Conservation (phyloP, 495 filamentous ascomycete species). For the Aspergillus sclerotiicarbonarius region DNA sequence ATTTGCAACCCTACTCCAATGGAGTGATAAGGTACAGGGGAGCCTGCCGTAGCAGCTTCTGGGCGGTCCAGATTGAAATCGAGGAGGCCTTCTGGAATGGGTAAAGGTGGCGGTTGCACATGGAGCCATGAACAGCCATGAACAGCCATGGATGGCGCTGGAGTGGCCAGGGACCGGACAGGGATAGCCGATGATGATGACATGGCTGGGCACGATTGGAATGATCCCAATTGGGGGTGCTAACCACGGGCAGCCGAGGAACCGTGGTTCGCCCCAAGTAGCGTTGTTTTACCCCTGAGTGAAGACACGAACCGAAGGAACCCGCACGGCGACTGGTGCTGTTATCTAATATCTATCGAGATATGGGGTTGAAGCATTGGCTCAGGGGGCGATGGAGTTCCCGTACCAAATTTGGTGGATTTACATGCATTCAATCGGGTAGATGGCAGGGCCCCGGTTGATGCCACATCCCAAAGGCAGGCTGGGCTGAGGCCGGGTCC, state of each 20-base stretch:
- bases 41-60: too few relatives aligned
- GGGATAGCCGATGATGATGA: neutral
- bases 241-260: conserved; percentile 14
- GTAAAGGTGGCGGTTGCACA: neutral
- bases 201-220: neutral
- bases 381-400: neutral
- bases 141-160: neutral
- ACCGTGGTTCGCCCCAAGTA: conserved; percentile 31
- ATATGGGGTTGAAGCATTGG: conserved; percentile 5
- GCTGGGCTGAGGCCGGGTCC: too few relatives aligned
- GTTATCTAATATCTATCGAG: too few relatives aligned
- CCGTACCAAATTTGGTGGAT: too few relatives aligned
- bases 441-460: too few relatives aligned
- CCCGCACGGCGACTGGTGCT: conserved; percentile 12
- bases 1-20: too few relatives aligned
- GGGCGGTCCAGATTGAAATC: too few relatives aligned
- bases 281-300: conserved; percentile 31
- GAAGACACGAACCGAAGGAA: conserved; percentile 21
- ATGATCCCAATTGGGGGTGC: neutral
- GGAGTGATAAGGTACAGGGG: too few relatives aligned
- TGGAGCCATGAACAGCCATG: neutral
- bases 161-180: too few relatives aligned
- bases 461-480: too few relatives aligned
- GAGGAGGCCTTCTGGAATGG: too few relatives aligned
- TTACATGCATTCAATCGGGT: too few relatives aligned